Evolutionary conservation across 441 rosid species (phyloP).

Genomic region (Gossypium laxum): DNA sequence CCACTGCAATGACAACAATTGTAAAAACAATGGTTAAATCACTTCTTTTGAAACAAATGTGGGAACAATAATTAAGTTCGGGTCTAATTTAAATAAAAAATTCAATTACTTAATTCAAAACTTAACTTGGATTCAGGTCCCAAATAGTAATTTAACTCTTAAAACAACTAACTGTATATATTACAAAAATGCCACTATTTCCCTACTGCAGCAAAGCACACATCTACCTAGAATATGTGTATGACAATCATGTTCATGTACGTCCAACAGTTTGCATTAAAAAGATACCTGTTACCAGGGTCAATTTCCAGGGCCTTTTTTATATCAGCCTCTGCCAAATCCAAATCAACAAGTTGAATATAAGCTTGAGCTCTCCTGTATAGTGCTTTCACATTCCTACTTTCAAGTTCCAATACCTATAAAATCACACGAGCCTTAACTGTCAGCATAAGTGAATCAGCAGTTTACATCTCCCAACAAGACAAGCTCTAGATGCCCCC

Average conservation of each 20-base stretch:
- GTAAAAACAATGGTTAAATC: not conserved
- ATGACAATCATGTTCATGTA: not conserved
- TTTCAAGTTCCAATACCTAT: constrained; percentile 58
- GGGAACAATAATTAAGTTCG: too few relatives aligned
- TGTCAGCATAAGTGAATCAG: not conserved
- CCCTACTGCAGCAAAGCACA: not conserved
- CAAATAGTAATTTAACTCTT: too few relatives aligned
- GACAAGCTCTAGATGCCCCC: not conserved
- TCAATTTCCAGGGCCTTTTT: constrained; percentile 76
- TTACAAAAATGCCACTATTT: not conserved
- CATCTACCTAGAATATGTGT: too few relatives aligned
- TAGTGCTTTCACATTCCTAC: constrained; percentile 59
- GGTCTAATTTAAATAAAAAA: too few relatives aligned
- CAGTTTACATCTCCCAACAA: not conserved
- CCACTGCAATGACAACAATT: not conserved
- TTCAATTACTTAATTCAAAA: too few relatives aligned
- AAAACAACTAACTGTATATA: too few relatives aligned
- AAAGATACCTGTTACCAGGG: constrained; percentile 48
- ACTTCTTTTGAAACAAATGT: too few relatives aligned
- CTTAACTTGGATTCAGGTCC: too few relatives aligned
- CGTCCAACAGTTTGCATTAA: not conserved
- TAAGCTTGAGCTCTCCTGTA: constrained; percentile 77
- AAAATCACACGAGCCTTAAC: not conserved
- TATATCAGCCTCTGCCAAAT: constrained; percentile 57
- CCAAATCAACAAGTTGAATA: constrained; percentile 52